Evolutionary conservation across 768 basidiomycete genomes (phyloP), one percentile per base, ranked within the genome.

Genomic region (Russula sp.): DNA sequence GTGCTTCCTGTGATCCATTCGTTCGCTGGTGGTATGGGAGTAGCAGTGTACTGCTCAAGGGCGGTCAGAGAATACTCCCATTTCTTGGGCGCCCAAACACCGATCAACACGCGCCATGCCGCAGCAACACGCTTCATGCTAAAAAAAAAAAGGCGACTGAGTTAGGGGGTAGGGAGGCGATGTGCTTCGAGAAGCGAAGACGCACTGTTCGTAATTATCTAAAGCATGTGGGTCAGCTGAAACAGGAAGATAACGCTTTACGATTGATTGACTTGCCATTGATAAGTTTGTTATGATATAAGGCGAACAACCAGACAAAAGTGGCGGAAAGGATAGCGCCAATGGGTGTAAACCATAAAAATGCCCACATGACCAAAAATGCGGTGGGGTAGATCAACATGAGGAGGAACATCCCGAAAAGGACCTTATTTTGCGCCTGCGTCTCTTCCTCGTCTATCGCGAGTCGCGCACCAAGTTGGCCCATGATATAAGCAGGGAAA

Each of bases 61-160:
- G 88, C 84, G n/a, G 82, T 71, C 31, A 89, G 73, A 5, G 91
- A 83, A 49, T 95, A 77, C 67, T 97, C 95, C 86, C 87, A 91
- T 50, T 76, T 78, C 72, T 83, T 86, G 6, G 95, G 94, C 0
- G 82, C 81, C 97, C 97, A 98, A 13, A 98, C 85, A 7, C 95
- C 97, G 66, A 98, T 83, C 14, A 99, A 82, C n/a, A 97, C 86
- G 58, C 93, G 87, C 94, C 96, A 99, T n/a, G 94, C 86, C 6
- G 95, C 91, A 18, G 89, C 80, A 53, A 96, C 81, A 47, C 89
- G 90, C 75, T 94, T 96, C 54, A 86, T 84, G 35, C 94, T 66
- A 56, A 55, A 55, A 56, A 64, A 64, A 44, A 62, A 27, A 31
- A 11, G 11, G 11, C 40, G n/a, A 48, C 8, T 6, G n/a, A 5